A percentile compares a stretch with the other conserved stretches of the same genome.
phyloP scores from a whole-genome alignment of 768 basidiomycete species.

The Holtermanniella nyarrowii region DNA sequence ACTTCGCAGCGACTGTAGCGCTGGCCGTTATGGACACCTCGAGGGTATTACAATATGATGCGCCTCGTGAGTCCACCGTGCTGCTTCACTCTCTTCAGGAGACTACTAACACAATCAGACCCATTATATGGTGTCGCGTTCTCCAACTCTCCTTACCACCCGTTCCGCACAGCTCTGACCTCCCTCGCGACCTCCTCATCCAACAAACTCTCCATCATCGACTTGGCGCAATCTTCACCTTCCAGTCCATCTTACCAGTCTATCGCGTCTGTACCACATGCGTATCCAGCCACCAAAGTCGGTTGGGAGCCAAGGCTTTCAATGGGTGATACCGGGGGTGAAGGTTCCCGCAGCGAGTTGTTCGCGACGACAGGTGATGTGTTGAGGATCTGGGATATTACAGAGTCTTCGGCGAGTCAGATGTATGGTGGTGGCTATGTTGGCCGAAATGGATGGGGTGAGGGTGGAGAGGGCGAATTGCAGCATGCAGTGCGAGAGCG shows the following conservation, averaged over 20 bases:
- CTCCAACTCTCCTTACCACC: conserved; percentile 53
- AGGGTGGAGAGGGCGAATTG: conserved; percentile 6
- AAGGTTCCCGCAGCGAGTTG: conserved; percentile 52
- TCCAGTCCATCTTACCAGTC: conserved; percentile 71
- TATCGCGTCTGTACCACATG: conserved; percentile 70
- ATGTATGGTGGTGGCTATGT: conserved; percentile 18
- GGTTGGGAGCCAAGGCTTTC: conserved; percentile 85
- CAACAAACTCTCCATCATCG: conserved; percentile 29
- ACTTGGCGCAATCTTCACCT: conserved; percentile 50
- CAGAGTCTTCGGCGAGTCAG: conserved; percentile 40
- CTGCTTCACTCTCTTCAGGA: conserved; percentile 33
- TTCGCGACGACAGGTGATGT: conserved; percentile 92
- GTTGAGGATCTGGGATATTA: conserved; percentile 81
- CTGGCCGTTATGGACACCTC: too few species aligned
- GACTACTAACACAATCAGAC: too few species aligned
- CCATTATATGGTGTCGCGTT: conserved; percentile 38
- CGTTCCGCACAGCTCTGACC: conserved; percentile 72
- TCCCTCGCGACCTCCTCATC: conserved; percentile 69
- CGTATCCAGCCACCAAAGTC: conserved; percentile 85
- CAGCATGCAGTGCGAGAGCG: conserved; percentile 17
- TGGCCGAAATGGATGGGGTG: conserved; percentile 22
- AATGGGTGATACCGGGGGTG: conserved; percentile 37
- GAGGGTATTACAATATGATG: conserved; percentile 76
- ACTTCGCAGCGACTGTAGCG: too few species aligned
- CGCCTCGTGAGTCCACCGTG: conserved; percentile 65